These are phyloP conservation scores for Polygonum maritimum DNA, from an alignment of 148 eudicot species.

Conservation along the genomic window DNA sequence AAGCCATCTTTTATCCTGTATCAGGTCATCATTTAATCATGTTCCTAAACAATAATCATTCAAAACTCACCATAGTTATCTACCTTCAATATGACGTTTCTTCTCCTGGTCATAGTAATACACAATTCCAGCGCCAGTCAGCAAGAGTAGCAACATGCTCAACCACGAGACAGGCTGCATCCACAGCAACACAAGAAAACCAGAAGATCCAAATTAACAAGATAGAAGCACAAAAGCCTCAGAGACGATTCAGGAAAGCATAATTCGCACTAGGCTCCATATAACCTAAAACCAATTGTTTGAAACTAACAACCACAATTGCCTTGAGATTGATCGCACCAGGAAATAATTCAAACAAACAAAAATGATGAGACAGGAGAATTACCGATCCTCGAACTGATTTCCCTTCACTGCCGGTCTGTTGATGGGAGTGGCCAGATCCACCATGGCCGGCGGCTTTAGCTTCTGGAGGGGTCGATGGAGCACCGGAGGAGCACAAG, in stretches of 20 bases:
- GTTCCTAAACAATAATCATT: not conserved
- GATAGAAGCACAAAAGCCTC: not conserved
- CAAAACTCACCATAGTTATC: constrained; percentile 59
- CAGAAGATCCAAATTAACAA: not conserved
- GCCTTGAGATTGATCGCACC: not conserved
- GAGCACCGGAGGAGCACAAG: constrained; percentile 23
- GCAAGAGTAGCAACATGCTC: constrained; percentile 79
- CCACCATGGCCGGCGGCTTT: constrained; percentile 20
- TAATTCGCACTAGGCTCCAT: not conserved
- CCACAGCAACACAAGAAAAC: not conserved
- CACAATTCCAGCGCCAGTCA: constrained; percentile 73
- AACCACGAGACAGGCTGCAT: constrained; percentile 95
- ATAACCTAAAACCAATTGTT: not conserved
- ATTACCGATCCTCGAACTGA: constrained; percentile 80
- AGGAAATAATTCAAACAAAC: not conserved
- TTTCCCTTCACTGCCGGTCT: constrained; percentile 52
- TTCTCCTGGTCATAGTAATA: constrained; percentile 82
- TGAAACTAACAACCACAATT: not conserved
- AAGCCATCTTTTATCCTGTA: not conserved
- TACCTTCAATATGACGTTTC: constrained; percentile 94
- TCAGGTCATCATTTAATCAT: not conserved
- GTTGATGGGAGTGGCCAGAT: constrained; percentile 39
- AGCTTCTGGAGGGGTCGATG: constrained; percentile 13
- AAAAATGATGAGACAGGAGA: not conserved
- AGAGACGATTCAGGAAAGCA: not conserved